Base-by-base conservation (phyloP, 306 rosid genomes). In the Hylodesmum podocarpum region DNA sequence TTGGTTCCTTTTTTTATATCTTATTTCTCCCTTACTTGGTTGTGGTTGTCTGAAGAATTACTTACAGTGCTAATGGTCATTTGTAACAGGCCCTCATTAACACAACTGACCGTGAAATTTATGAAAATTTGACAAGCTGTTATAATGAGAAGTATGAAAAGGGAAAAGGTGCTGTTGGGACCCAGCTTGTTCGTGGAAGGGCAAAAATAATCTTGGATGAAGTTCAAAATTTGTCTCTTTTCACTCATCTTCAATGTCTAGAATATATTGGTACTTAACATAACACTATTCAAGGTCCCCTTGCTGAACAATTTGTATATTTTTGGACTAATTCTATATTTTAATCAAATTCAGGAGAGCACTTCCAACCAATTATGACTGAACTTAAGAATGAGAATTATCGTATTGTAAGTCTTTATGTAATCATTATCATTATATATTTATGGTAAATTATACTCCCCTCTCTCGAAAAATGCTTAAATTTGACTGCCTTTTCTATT, bases 141-240 rank as follows among this genome's bases (percentile, higher is more conserved):
- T 87, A 81, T 65, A 86, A 83, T 43, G 87, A 83, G 79, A 89
- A 82, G 78, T 76, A 64, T 73, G 90, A 78, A 65, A 89, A 88
- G 80, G 93, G 82, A 66, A 92, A 88, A 84, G 97, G 98, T 75
- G 89, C 75, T 78, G 96, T 95, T 81, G 97, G 90, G 68, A 95
- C 98, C 68, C 92, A 85, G 76, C 96, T 89, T 80, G 85, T 89
- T 73, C 88, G 90, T 81, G 97, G 89, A 85, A 90, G 97, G 87
- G 97, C 98, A 65, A 78, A 85, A 50, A 89, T 88, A 72, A 95
- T 95, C 76, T 86, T 95, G 47, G 89, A 90, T 72, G 98, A 95
- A 95, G 84, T 89, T 77, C 91, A 82, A 28, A 83, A 88, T 64
- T 76, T 94, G 82, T 66, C 83, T 50, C 89, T 89, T 62, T 71